Evolutionary conservation across 352 stramenopile species (phyloP).

Genomic region (Phytopythium delawarense): DNA sequence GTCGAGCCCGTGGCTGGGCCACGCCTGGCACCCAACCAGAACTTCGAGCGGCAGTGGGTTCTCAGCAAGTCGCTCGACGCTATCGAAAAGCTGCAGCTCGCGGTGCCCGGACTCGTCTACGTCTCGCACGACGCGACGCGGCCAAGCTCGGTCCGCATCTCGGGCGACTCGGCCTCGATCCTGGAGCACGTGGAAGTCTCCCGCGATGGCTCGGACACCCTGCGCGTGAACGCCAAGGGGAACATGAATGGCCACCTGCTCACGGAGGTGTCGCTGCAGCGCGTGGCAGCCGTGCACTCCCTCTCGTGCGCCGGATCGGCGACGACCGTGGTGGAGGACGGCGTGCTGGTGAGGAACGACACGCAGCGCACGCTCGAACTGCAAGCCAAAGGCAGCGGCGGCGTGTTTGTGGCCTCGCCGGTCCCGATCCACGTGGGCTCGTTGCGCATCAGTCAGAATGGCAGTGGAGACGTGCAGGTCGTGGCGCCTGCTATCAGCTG

Average conservation of each 20-base stretch:
- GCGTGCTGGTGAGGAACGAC: not conserved
- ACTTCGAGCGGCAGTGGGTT: slow-evolving; percentile 2
- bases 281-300: not conserved
- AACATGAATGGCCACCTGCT: not conserved
- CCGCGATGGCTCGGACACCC: not conserved
- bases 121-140: slow-evolving; percentile 2
- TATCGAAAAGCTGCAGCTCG: not conserved
- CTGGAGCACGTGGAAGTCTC: not conserved
- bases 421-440: not conserved
- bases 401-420: not conserved
- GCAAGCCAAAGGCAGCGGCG: not conserved
- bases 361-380: not conserved
- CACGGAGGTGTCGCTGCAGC: slow-evolving; percentile 3
- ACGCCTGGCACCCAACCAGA: slow-evolving; percentile 2
- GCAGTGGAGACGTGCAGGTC: slow-evolving; percentile 2
- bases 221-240: not conserved
- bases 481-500: not conserved
- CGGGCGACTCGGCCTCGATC: slow-evolving; percentile 1
- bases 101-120: slow-evolving; percentile 1
- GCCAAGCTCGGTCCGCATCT: not conserved
- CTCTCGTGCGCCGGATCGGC: not conserved
- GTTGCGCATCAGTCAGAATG: not conserved
- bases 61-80: not conserved
- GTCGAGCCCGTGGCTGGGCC: not conserved
- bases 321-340: slow-evolving; percentile 3